Evolutionary conservation across 1,284 basidiomycete genomes (phyloP).

Genomic region (Ganoderma resinaceum): DNA sequence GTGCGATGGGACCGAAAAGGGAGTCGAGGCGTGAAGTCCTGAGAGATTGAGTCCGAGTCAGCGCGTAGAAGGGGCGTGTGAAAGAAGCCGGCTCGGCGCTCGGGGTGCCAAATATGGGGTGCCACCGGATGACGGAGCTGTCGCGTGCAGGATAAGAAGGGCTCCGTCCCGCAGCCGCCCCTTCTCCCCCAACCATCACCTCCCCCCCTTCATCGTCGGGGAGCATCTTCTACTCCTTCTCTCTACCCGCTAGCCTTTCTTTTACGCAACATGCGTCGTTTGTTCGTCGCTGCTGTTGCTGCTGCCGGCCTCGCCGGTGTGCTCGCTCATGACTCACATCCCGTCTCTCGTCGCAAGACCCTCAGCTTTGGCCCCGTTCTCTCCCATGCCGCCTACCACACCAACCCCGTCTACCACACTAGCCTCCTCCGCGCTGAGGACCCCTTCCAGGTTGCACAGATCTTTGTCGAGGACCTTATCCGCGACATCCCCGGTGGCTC

Average conservation of each 20-base stretch:
- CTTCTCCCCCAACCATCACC: conserved; percentile 34
- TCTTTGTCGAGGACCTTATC: conserved; percentile 62
- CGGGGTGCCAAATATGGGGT: conserved; percentile 21
- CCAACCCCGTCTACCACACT: conserved; percentile 54
- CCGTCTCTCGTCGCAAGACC: conserved; percentile 68
- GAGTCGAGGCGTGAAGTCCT: neutral
- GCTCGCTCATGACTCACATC: conserved; percentile 35
- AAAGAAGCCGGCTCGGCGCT: conserved; percentile 12
- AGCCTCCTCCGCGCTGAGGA: conserved; percentile 49
- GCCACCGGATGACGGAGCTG: conserved; percentile 25
- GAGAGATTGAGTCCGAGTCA: neutral
- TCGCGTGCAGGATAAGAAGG: conserved; percentile 31
- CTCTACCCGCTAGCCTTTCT: conserved; percentile 16
- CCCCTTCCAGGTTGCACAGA: conserved; percentile 65
- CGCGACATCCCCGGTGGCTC: conserved; percentile 47
- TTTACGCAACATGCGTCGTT: conserved; percentile 39
- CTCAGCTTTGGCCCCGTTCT: conserved; percentile 82
- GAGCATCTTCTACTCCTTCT: conserved; percentile 23
- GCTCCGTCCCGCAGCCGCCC: conserved; percentile 17
- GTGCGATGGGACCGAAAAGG: neutral
- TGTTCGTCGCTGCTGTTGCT: conserved; percentile 43
- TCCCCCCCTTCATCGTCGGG: conserved; percentile 33
- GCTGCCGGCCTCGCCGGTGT: conserved; percentile 41
- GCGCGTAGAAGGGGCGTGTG: neutral
- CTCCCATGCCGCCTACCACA: conserved; percentile 72